Base-by-base conservation (phyloP, 306 rosid species). In the Ceratonia siliqua region DNA sequence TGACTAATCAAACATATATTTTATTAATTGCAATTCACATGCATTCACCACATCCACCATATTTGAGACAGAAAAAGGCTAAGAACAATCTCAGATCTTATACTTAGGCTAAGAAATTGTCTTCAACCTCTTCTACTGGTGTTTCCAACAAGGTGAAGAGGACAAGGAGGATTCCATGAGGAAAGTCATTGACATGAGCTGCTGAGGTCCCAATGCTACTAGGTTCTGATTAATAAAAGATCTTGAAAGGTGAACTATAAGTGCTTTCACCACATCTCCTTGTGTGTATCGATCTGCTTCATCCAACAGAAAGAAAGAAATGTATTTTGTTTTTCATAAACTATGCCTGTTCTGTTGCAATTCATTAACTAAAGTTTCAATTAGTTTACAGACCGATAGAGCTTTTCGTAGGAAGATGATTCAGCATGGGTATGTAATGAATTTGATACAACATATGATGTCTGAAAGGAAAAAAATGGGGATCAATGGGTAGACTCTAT, bases 191-290 rank as follows among this genome's bases (percentile, higher is more conserved):
- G 93, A 90, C 5, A 79, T 90, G 74, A 77, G 68, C 74, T 85
- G 93, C 33, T 90, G 88, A 82, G 93, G 92, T 38, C 96, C 96
- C 2, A 80, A 12, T 73, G 90, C 97, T 8, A 66, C 10, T 4
- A 91, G 85, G 64, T 89, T 91, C 73, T 91, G 78, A 62, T 24
- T n/a, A 7, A 2, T 13, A 14, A 0, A 1, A 1, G 4, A 5
- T 39, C 22, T 4, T 0, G 1, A 5, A 9, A 6, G 32, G 11
- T 39, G 39, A 35, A n/a, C 6, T 78, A 35, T 64, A 35, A 22
- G 25, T 38, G 50, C 27, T 59, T 12, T 59, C 8, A 33, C 58
- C 24, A 24, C n/a, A 17, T 61, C 15, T 32, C 6, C 5, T 22
- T 72, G n/a, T 39, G 53, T 56, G 45, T 0, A 41, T 41, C 15